Evolutionary conservation across 139 green algal species (phyloP), one percentile per base, ranked within the genome.

Genomic region (Asterochloris sp.): DNA sequence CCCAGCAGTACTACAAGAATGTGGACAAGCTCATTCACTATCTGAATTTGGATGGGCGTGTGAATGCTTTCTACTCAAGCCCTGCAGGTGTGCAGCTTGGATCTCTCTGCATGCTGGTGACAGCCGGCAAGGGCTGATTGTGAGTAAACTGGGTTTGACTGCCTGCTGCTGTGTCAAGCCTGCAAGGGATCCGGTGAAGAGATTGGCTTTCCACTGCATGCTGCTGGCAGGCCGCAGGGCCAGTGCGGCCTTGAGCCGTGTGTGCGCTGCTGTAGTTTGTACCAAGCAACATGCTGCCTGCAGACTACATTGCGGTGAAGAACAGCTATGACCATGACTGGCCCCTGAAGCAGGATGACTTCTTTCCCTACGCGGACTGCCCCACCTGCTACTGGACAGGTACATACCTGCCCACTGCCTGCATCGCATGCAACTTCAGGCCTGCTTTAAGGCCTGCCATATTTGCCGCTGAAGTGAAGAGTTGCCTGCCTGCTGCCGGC

Each of bases 341-440:
- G 91, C 88, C 91, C 12, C 80, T 93, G 16, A 97, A 95, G 85
- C 89, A 83, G 11, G 92, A 95, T 79, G 95, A 98, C 84, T 96
- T 97, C 87, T 98, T 98, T 83, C 95, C 95, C 12, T 98, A 98
- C 76, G 89, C 93, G 16, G 93, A 98, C 84, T 88, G 78, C 73
- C 80, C 86, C 8, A 87, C 96, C 78, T 91, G 85, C 73, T 97
- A 96, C 83, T 98, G 95, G 95, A 98, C 95, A 67, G 93, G 91
- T 93, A 69, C 19, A 10, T 54, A 54, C 38, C 38, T 54, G 38
- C 38, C 38, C 38, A 54, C 38, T 54, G 38, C 38, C 38, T 54
- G 38, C 38, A 54, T 54, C 38, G 38, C 38, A 54, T 54, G 4
- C 38, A 10, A 6, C 38, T 54, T 54, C 38, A 54, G 38, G 2